Conservation (phyloP, 768 basidiomycete genomes). For the Ramaria rubella region DNA sequence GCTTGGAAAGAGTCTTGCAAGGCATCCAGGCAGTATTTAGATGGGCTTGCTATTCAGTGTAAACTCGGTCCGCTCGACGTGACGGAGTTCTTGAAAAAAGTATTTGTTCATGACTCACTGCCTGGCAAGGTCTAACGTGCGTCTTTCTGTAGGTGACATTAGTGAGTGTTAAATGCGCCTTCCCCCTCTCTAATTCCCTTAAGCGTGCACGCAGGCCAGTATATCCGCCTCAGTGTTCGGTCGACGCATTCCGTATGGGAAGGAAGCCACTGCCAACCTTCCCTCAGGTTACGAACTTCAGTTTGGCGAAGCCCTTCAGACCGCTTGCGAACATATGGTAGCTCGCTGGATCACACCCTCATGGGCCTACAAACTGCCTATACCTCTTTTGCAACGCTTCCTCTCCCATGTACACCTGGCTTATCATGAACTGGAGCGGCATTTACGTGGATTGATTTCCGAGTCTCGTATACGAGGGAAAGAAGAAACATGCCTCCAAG, state of each 20-base stretch:
- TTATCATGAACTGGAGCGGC: constrained; percentile 31
- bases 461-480: constrained; percentile 28
- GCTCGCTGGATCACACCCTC: constrained; percentile 24
- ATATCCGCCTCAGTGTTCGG: constrained; percentile 40
- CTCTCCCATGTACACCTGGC: constrained; percentile 25
- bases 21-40: constrained; percentile 37
- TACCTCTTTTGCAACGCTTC: constrained; percentile 32
- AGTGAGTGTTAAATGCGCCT: constrained; percentile 13
- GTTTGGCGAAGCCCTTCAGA: constrained; percentile 23
- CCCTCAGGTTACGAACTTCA: constrained; percentile 27
- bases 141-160: constrained; percentile 26
- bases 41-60: constrained; percentile 24
- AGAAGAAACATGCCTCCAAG: constrained; percentile 17
- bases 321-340: constrained; percentile 27
- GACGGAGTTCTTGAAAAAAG: constrained; percentile 24
- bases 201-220: constrained; percentile 14
- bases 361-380: constrained; percentile 17
- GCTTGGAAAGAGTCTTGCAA: constrained; percentile 42
- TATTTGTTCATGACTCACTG: background rate
- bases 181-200: background rate
- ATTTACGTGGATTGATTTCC: constrained; percentile 38
- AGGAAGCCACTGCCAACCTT: constrained; percentile 20
- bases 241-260: constrained; percentile 27
- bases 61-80: constrained; percentile 1
- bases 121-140: background rate